Conservation (phyloP, 225 moss, liverwort and hornwort species). For the Marchantia paleacea region DNA sequence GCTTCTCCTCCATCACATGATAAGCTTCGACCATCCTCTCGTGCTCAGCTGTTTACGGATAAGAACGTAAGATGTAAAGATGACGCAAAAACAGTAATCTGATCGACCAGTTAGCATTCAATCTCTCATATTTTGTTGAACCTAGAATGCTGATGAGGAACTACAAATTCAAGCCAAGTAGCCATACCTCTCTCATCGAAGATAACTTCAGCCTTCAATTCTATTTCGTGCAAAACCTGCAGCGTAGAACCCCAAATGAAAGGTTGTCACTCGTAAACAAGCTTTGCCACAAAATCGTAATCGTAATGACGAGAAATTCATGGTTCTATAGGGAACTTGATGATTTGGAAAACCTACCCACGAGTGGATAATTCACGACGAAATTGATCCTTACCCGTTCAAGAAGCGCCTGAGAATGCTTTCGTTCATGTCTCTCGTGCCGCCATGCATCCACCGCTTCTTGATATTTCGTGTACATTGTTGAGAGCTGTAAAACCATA, state of each 20-base stretch:
- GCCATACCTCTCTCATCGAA: constrained; percentile 89
- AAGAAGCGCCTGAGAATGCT: constrained; percentile 70
- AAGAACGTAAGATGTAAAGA: background rate
- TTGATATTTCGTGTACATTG: constrained; percentile 95
- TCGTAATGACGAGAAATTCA: too few species aligned
- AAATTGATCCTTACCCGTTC: constrained; percentile 51
- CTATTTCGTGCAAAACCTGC: constrained; percentile 92
- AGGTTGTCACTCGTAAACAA: background rate
- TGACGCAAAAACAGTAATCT: background rate
- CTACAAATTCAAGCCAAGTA: background rate
- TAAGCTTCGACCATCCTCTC: constrained; percentile 80
- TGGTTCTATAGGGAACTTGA: too few species aligned
- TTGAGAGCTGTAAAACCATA: constrained; percentile 55
- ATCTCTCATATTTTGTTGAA: background rate
- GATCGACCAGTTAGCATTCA: background rate
- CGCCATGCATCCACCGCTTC: constrained; percentile 98
- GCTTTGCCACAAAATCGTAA: background rate
- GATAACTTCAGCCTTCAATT: constrained; percentile 84
- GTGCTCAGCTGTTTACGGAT: constrained; percentile 53
- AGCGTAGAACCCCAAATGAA: background rate
- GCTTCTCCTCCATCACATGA: constrained; percentile 80
- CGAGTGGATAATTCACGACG: too few species aligned
- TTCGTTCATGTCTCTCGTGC: constrained; percentile 94
- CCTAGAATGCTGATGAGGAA: background rate
- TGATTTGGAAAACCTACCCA: too few species aligned